Percentiles rank a stretch among this genome's conserved stretches.
Conservation (phyloP, 495 filamentous ascomycete genomes). For the Penicillium daleae region DNA sequence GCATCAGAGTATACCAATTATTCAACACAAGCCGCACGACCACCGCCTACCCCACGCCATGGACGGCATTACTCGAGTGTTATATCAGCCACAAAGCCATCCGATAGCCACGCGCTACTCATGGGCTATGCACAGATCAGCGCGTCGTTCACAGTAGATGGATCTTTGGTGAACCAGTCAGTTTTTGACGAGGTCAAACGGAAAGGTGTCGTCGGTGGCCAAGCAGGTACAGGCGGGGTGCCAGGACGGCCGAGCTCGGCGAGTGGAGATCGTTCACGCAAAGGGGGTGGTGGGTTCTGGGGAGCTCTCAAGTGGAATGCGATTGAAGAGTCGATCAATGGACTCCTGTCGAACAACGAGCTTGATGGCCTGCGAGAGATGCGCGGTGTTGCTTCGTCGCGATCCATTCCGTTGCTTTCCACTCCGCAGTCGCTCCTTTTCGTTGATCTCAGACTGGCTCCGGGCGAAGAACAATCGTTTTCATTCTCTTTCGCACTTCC, state of each 20-base stretch:
- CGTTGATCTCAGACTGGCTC: conserved; percentile 83
- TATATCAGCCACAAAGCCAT: conserved; percentile 44
- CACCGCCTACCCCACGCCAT: conserved; percentile 53
- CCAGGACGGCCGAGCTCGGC: conserved; percentile 32
- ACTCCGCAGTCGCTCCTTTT: conserved; percentile 98
- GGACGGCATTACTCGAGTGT: conserved; percentile 65
- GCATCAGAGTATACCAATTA: conserved; percentile 86
- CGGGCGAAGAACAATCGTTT: conserved; percentile 87
- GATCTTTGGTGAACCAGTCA: conserved; percentile 84
- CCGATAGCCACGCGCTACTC: conserved; percentile 76
- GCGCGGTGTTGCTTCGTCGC: conserved; percentile 78
- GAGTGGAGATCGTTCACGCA: conserved; percentile 65
- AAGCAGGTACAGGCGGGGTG: conserved; percentile 75
- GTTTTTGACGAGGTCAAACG: conserved; percentile 95
- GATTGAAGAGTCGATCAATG: conserved; percentile 84
- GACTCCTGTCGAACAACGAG: conserved; percentile 81
- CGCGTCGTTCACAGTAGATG: conserved; percentile 89
- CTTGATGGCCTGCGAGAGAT: conserved; percentile 93
- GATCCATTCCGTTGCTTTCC: conserved; percentile 84
- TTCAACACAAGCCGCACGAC: conserved; percentile 50
- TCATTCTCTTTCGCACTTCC: conserved; percentile 85
- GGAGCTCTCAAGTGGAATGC: conserved; percentile 86
- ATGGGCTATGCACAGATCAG: conserved; percentile 98
- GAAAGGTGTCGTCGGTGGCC: conserved; percentile 86
- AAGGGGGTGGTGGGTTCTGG: conserved; percentile 79